A percentile compares a stretch with the other conserved stretches of the same genome.
These are phyloP conservation scores for Chrysophaeum taylorii DNA, from an alignment of 352 stramenopile genomes.

Conservation along the genomic window DNA sequence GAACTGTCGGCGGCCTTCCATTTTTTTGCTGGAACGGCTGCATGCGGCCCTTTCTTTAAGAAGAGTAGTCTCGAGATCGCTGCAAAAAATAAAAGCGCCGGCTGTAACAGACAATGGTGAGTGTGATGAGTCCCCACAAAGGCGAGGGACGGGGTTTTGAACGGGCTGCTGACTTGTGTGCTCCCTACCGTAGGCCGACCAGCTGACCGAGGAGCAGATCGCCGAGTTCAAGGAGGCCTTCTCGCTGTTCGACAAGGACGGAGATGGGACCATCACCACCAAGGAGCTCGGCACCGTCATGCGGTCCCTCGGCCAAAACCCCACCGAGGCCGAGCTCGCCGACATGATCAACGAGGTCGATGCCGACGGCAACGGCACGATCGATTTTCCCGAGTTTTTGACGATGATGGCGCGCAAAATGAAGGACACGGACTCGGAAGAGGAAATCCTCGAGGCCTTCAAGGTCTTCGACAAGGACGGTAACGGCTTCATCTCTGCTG, in stretches of 20 bases:
- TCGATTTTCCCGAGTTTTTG: conserved; percentile 99
- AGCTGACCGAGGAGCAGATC: conserved; percentile 22
- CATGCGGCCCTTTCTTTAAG: too few species aligned
- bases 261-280: conserved; percentile 88
- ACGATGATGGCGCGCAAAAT: conserved; percentile 99
- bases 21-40: too few species aligned
- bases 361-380: conserved; percentile 96
- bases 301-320: conserved; percentile 89
- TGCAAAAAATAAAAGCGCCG: too few species aligned
- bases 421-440: conserved; percentile 92
- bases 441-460: conserved; percentile 84
- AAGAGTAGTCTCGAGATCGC: too few species aligned
- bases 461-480: conserved; percentile 85
- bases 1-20: too few species aligned
- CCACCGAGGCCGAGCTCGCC: conserved; percentile 88
- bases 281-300: conserved; percentile 95
- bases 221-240: conserved; percentile 80
- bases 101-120: too few species aligned
- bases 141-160: too few species aligned
- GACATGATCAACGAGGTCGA: conserved; percentile 99
- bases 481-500: conserved; percentile 91
- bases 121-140: too few species aligned
- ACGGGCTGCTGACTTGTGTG: too few species aligned
- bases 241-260: conserved; percentile 71
- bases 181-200: too few species aligned